A percentile compares a stretch with the other conserved stretches of the same genome.
Conservation (phyloP, 164 flowering plant species). For the Dillenia turbinata region DNA sequence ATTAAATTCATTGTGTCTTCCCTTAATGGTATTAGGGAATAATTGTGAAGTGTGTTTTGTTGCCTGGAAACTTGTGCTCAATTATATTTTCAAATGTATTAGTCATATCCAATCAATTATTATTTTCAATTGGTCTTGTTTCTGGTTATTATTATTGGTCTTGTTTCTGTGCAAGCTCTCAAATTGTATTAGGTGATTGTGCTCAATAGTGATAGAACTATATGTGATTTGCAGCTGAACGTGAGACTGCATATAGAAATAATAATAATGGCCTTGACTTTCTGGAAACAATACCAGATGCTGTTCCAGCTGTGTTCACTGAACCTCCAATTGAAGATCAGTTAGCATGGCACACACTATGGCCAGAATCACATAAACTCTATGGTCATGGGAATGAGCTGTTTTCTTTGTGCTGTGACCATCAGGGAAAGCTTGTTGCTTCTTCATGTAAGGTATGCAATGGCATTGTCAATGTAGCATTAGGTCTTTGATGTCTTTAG, state of each 20-base stretch:
- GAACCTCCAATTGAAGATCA: constrained; percentile 96
- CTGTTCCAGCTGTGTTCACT: constrained; percentile 72
- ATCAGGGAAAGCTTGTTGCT: constrained; percentile 78
- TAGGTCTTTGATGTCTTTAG: too few relatives aligned
- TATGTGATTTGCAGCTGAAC: constrained; percentile 42
- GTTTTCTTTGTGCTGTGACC: constrained; percentile 82
- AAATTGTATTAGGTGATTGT: too few relatives aligned
- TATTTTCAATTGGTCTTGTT: too few relatives aligned
- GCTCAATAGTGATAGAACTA: background rate
- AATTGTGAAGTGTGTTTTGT: too few relatives aligned
- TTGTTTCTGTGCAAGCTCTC: too few relatives aligned
- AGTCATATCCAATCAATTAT: background rate
- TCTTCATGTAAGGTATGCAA: constrained; percentile 86
- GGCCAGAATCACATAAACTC: constrained; percentile 99
- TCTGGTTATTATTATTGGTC: background rate
- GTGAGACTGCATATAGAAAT: constrained; percentile 30
- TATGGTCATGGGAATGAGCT: constrained; percentile 99
- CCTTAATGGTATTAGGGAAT: too few relatives aligned
- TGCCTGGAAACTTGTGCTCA: too few relatives aligned
- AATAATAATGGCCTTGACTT: constrained; percentile 56
- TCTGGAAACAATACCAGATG: constrained; percentile 88
- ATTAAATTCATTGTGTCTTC: too few relatives aligned
- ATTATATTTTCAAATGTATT: background rate
- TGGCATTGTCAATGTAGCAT: background rate
- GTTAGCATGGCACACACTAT: constrained; percentile 84